Conservation (phyloP, 1,284 basidiomycete genomes). For the Thelephora terrestris region DNA sequence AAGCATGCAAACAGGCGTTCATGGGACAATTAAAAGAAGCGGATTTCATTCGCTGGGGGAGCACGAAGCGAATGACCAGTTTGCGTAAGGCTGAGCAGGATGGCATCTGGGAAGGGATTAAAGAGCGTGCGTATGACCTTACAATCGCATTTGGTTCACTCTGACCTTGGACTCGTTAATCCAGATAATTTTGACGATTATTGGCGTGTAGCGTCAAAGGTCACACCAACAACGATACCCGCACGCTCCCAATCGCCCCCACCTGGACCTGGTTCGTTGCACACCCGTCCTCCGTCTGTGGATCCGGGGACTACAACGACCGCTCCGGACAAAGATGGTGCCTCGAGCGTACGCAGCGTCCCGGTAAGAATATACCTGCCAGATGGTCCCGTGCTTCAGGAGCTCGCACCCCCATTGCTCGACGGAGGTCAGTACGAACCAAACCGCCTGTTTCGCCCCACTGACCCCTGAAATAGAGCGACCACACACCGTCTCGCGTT, state of each 20-base stretch:
- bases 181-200: constrained; percentile 92
- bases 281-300: constrained; percentile 57
- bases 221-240: constrained; percentile 60
- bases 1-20: constrained; percentile 82
- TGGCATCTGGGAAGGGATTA: constrained; percentile 89
- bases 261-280: constrained; percentile 40
- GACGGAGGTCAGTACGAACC: constrained; percentile 44
- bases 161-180: constrained; percentile 1
- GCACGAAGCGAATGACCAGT: constrained; percentile 84
- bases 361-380: constrained; percentile 88
- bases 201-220: constrained; percentile 83
- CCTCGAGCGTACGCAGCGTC: constrained; percentile 77
- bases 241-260: constrained; percentile 42
- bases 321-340: constrained; percentile 56
- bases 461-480: constrained; percentile 31
- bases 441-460: constrained; percentile 1
- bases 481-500: constrained; percentile 48
- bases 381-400: constrained; percentile 85
- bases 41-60: constrained; percentile 92
- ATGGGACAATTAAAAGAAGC: constrained; percentile 94
- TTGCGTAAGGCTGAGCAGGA: constrained; percentile 86
- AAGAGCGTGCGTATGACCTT: constrained; percentile 60
- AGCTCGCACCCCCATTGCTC: constrained; percentile 70
- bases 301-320: constrained; percentile 40
- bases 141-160: constrained; percentile 2